phyloP scores from a whole-genome alignment of 2,329 filamentous ascomycete species.

The Fusarium tupiense region DNA sequence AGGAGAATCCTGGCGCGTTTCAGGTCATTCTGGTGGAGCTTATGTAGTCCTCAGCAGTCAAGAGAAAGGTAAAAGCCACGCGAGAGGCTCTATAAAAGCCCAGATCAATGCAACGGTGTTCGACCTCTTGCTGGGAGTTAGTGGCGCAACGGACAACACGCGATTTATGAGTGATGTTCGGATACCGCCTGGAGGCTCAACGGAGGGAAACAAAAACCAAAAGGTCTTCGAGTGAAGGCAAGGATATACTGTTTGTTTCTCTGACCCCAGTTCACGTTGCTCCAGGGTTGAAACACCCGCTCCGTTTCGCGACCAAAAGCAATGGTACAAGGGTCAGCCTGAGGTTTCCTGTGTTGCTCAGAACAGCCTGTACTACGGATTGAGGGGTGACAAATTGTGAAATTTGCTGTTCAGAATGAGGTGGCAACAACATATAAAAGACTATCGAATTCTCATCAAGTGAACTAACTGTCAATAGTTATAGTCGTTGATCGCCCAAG shows the following conservation, averaged over 20 bases:
- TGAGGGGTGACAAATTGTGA: background rate
- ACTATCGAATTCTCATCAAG: background rate
- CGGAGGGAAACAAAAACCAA: background rate
- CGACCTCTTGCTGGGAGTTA: slow-evolving; percentile 1
- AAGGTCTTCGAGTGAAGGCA: background rate
- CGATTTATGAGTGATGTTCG: background rate
- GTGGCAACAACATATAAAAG: background rate
- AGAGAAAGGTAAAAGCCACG: slow-evolving; percentile 16
- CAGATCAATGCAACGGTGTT: background rate
- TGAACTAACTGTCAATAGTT: background rate
- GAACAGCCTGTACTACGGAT: background rate
- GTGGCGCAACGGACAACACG: background rate
- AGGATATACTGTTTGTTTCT: slow-evolving; percentile 22
- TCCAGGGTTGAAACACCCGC: slow-evolving; percentile 36
- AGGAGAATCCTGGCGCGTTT: slow-evolving; percentile 25
- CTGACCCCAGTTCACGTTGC: slow-evolving; percentile 4
- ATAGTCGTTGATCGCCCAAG: background rate
- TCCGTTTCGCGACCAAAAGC: slow-evolving; percentile 19
- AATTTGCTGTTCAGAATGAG: background rate
- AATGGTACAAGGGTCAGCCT: slow-evolving; percentile 20
- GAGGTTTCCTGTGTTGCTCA: background rate
- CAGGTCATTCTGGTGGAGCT: slow-evolving; percentile 10
- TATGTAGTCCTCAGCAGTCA: background rate
- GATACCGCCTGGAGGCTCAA: background rate
- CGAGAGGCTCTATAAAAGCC: slow-evolving; percentile 3